Evolutionary conservation across 2,329 filamentous ascomycete genomes (phyloP).

Genomic region (Allantophomopsis cytisporea): DNA sequence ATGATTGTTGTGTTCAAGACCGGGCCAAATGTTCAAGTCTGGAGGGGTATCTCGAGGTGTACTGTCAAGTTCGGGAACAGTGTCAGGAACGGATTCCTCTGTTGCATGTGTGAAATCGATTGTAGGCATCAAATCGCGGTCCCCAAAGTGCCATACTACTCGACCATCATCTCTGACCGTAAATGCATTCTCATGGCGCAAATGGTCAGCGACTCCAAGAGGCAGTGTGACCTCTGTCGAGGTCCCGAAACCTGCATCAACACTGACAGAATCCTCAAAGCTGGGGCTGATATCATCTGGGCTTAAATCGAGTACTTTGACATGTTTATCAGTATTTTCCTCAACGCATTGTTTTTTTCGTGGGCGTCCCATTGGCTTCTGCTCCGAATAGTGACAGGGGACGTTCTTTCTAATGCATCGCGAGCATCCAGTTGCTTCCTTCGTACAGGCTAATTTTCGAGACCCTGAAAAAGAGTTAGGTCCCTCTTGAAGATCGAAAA

Average conservation of each 20-base stretch:
- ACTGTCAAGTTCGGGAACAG: background rate
- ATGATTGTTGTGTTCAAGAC: background rate
- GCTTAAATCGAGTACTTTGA: background rate
- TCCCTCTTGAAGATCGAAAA: conserved; percentile 3
- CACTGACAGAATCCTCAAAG: too few relatives aligned
- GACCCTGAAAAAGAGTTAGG: conserved; percentile 27
- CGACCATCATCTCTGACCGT: conserved; percentile 2
- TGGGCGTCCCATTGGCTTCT: conserved; percentile 54
- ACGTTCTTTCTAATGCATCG: conserved; percentile 44
- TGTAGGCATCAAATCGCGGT: conserved; percentile 3
- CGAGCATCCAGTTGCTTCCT: conserved; percentile 43
- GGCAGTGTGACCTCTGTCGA: too few relatives aligned
- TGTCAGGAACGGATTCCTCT: background rate
- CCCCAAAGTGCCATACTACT: conserved; percentile 10
- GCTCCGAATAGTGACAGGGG: conserved; percentile 45
- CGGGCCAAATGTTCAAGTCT: too few relatives aligned
- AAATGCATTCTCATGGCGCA: background rate
- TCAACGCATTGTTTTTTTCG: conserved; percentile 34
- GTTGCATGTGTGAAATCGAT: conserved; percentile 3
- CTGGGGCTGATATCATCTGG: too few relatives aligned
- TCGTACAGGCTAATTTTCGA: conserved; percentile 52
- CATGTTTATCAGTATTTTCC: background rate
- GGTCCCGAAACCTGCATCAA: too few relatives aligned
- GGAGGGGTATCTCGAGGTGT: too few relatives aligned
- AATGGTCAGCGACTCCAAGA: too few relatives aligned